A percentile compares a stretch with the other conserved stretches of the same genome.
These are phyloP conservation scores for Chlorella sp. DNA, from an alignment of 139 green algal species.

Conservation along the genomic window DNA sequence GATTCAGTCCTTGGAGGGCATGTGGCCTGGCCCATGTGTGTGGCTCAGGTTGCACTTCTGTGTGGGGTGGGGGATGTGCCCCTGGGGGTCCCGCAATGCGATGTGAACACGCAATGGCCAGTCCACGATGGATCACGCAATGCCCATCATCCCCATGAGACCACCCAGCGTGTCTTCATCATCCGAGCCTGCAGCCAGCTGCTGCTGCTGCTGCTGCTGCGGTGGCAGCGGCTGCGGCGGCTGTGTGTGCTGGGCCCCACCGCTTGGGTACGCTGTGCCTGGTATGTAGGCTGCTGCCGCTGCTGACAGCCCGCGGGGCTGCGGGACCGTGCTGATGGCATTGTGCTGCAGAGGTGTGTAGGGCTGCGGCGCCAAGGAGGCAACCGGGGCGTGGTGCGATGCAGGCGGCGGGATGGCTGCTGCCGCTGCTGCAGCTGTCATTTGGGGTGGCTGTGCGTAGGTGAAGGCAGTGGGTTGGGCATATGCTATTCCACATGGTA, in stretches of 20 bases:
- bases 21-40: neutral
- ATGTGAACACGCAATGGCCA: too few relatives aligned
- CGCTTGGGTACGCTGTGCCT: too few relatives aligned
- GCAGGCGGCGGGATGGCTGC: neutral
- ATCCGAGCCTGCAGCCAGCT: neutral
- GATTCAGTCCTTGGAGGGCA: neutral
- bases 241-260: neutral
- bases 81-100: too few relatives aligned
- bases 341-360: neutral
- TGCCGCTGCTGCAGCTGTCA: neutral
- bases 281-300: neutral
- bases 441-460: neutral
- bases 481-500: neutral
- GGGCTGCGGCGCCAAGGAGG: neutral
- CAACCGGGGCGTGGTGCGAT: neutral
- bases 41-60: too few relatives aligned
- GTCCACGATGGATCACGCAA: neutral
- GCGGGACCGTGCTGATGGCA: neutral
- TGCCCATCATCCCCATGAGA: neutral
- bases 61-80: neutral
- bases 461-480: neutral
- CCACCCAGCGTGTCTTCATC: neutral
- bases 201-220: neutral
- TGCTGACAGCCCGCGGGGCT: neutral
- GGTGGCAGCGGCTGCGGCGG: neutral